phyloP scores from a whole-genome alignment of 306 rosid genomes.

The Malus sylvestris region DNA sequence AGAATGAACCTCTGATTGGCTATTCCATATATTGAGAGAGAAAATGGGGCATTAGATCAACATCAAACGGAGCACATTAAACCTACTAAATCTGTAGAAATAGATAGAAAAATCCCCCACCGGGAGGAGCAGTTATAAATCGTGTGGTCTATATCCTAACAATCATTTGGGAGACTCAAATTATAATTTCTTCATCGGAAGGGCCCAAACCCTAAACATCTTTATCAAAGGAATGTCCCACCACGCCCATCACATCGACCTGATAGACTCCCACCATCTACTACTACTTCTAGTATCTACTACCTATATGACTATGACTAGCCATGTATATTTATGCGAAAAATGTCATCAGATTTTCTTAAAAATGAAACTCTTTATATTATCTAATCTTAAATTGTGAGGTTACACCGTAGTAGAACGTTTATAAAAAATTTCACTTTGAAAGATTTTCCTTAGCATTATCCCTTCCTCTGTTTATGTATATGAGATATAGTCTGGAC shows the following conservation, averaged over 20 bases:
- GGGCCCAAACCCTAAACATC: slow-evolving; percentile 7
- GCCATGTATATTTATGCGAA: neutral
- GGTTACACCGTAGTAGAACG: no score
- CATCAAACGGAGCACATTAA: neutral
- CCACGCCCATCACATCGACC: slow-evolving; percentile 43
- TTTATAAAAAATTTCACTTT: no score
- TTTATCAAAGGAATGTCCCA: slow-evolving; percentile 14
- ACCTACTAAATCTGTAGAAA: neutral
- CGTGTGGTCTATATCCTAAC: neutral
- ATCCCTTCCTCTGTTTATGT: no score
- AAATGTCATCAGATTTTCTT: no score
- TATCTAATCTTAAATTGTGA: fast-evolving
- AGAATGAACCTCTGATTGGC: neutral
- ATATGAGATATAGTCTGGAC: no score
- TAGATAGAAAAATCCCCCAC: neutral
- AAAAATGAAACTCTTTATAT: no score
- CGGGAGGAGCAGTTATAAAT: neutral
- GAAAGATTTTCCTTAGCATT: no score
- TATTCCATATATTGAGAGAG: neutral
- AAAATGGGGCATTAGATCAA: neutral
- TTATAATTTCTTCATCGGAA: neutral
- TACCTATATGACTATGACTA: neutral
- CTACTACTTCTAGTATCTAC: neutral
- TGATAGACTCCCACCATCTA: slow-evolving; percentile 59
- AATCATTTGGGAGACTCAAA: neutral